Evolutionary conservation across 371 early-diverging fungal species (phyloP).

Genomic region (Mortierella sp.): DNA sequence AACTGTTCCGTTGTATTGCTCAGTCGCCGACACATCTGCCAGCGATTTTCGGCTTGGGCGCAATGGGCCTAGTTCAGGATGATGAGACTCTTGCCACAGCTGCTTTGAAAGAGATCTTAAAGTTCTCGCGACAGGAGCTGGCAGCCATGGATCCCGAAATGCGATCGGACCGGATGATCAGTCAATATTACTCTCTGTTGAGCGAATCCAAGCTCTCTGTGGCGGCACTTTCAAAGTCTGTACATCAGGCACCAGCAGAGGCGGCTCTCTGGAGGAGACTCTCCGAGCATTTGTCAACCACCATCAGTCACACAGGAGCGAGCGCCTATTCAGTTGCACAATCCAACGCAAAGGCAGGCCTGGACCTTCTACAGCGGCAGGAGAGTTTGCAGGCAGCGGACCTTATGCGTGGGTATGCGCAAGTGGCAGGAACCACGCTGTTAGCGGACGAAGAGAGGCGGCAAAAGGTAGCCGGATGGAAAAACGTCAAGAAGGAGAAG

Average conservation of each 20-base stretch:
- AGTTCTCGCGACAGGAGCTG: conserved; percentile 56
- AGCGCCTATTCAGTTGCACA: conserved; percentile 24
- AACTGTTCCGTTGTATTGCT: conserved; percentile 72
- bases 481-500: conserved; percentile 52
- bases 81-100: conserved; percentile 81
- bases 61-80: conserved; percentile 79
- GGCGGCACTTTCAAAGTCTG: conserved; percentile 33
- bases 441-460: conserved; percentile 36
- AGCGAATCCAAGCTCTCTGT: conserved; percentile 37
- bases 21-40: conserved; percentile 62
- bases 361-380: conserved; percentile 20
- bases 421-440: conserved; percentile 37
- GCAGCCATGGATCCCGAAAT: conserved; percentile 44
- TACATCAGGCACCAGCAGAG: conserved; percentile 41
- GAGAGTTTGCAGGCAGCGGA: conserved; percentile 30
- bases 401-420: conserved; percentile 27
- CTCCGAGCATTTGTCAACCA: conserved; percentile 36
- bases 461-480: conserved; percentile 41
- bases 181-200: conserved; percentile 44
- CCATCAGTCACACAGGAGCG: conserved; percentile 16
- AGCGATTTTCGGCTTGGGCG: conserved; percentile 80
- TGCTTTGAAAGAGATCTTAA: conserved; percentile 78
- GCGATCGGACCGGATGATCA: conserved; percentile 33
- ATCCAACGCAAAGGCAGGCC: conserved; percentile 21
- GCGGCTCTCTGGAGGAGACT: conserved; percentile 33